Conservation (phyloP, 1,139 yeast genomes). For the Yamadazyma aaseri region DNA sequence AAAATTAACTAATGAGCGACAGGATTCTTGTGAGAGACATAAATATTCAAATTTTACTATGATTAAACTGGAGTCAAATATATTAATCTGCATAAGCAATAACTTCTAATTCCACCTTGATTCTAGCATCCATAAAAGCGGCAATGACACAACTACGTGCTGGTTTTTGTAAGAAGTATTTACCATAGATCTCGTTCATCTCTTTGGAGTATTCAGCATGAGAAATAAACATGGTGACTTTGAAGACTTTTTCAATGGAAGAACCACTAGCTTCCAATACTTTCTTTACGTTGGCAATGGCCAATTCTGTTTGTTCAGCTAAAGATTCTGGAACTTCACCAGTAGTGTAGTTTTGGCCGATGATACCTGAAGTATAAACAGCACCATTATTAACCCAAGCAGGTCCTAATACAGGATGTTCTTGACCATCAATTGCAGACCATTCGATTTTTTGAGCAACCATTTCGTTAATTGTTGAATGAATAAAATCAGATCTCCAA, state of each 20-base stretch:
- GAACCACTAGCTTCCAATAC: slow-evolving; percentile 50
- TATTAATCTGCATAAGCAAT: slow-evolving; percentile 29
- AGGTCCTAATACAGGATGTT: slow-evolving; percentile 41
- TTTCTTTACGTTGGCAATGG: slow-evolving; percentile 42
- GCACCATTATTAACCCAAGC: slow-evolving; percentile 49
- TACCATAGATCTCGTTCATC: slow-evolving; percentile 48
- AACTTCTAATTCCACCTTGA: slow-evolving; percentile 37
- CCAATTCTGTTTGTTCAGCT: slow-evolving; percentile 46
- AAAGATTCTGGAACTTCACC: slow-evolving; percentile 39
- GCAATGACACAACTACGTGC: slow-evolving; percentile 54
- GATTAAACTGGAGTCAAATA: too few species aligned
- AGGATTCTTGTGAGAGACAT: too few species aligned
- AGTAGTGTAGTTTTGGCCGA: slow-evolving; percentile 32
- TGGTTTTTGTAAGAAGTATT: slow-evolving; percentile 50
- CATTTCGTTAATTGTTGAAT: slow-evolving; percentile 12
- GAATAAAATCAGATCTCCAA: too few species aligned
- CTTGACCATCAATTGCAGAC: slow-evolving; percentile 38
- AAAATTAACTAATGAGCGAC: too few species aligned
- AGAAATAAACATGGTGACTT: slow-evolving; percentile 51
- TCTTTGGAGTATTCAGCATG: slow-evolving; percentile 43
- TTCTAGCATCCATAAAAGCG: slow-evolving; percentile 35
- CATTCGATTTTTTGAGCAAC: slow-evolving; percentile 35
- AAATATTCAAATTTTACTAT: too few species aligned
- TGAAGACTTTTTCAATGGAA: slow-evolving; percentile 47
- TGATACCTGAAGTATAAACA: slow-evolving; percentile 48